phyloP scores from a whole-genome alignment of 2,329 filamentous ascomycete species.

The Aspergillus tubingensis region DNA sequence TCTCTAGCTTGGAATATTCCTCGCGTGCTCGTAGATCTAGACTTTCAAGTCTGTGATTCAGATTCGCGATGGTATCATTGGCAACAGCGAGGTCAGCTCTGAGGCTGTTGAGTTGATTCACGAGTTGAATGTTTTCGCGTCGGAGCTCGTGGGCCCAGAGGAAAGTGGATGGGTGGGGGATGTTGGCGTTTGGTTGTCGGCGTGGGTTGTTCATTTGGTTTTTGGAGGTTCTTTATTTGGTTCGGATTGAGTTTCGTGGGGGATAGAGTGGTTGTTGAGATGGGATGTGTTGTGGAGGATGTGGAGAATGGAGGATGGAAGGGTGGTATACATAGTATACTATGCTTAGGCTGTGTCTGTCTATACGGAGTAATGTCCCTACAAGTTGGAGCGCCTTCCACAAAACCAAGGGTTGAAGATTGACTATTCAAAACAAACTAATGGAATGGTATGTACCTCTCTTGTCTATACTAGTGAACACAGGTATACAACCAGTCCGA shows the following conservation, averaged over 20 bases:
- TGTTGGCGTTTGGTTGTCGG: slow-evolving; percentile 7
- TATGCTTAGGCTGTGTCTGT: too few species aligned
- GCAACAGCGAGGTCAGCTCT: slow-evolving; percentile 17
- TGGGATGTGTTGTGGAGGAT: background rate
- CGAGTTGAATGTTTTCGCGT: slow-evolving; percentile 37
- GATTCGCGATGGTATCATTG: slow-evolving; percentile 2
- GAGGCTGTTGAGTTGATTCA: slow-evolving; percentile 28
- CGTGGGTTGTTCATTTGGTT: slow-evolving; percentile 9
- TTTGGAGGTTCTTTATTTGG: slow-evolving; percentile 1
- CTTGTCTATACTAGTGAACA: slow-evolving; percentile 35
- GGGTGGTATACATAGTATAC: background rate
- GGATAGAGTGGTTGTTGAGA: background rate
- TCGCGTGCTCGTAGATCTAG: slow-evolving; percentile 3
- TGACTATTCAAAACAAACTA: slow-evolving; percentile 9
- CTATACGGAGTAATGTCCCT: too few species aligned
- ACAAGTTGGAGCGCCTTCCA: too few species aligned
- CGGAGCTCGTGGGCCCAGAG: slow-evolving; percentile 45
- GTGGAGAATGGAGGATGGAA: background rate
- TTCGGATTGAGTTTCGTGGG: background rate
- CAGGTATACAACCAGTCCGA: slow-evolving; percentile 33
- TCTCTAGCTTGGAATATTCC: accelerated
- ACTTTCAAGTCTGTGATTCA: slow-evolving; percentile 8
- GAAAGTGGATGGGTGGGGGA: slow-evolving; percentile 26
- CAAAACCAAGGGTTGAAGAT: background rate
- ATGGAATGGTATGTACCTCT: slow-evolving; percentile 36